Percentiles rank a stretch among this genome's conserved stretches.
Conservation (phyloP, 371 early-diverging fungal genomes). For the Circinella umbellata region DNA sequence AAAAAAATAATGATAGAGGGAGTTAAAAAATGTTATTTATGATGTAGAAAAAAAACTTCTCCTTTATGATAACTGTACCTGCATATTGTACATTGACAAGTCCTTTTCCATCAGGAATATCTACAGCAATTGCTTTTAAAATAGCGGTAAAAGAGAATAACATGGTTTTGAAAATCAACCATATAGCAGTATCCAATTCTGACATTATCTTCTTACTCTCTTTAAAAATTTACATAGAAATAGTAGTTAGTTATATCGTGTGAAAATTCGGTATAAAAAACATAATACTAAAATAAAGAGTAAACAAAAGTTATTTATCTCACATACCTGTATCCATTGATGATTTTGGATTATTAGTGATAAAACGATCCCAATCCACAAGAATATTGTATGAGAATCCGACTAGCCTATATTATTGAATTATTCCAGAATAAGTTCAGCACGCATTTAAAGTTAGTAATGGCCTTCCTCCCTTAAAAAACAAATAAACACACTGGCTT, state of each 20-base stretch:
- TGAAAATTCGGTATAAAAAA: not conserved
- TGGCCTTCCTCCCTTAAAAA: too few relatives aligned
- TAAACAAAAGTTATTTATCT: too few relatives aligned
- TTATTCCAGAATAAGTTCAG: not conserved
- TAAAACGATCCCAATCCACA: constrained; percentile 48
- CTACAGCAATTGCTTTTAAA: constrained; percentile 43
- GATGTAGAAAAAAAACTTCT: too few relatives aligned
- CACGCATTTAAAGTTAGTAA: too few relatives aligned
- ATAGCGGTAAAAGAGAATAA: constrained; percentile 49
- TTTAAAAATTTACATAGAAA: not conserved
- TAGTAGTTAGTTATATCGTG: not conserved
- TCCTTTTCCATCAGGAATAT: constrained; percentile 40
- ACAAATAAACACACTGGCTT: too few relatives aligned
- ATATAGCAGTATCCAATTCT: constrained; percentile 25
- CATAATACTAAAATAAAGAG: too few relatives aligned
- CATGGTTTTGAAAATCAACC: constrained; percentile 49
- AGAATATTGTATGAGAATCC: constrained; percentile 42
- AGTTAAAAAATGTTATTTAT: not conserved
- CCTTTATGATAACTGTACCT: constrained; percentile 14
- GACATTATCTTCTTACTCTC: constrained; percentile 12
- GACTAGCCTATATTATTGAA: constrained; percentile 25
- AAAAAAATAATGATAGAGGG: not conserved
- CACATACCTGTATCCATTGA: constrained; percentile 22
- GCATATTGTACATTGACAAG: constrained; percentile 28
- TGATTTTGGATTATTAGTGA: constrained; percentile 14